phyloP scores from a whole-genome alignment of 331 rosid genomes.

The Telfairia occidentalis region DNA sequence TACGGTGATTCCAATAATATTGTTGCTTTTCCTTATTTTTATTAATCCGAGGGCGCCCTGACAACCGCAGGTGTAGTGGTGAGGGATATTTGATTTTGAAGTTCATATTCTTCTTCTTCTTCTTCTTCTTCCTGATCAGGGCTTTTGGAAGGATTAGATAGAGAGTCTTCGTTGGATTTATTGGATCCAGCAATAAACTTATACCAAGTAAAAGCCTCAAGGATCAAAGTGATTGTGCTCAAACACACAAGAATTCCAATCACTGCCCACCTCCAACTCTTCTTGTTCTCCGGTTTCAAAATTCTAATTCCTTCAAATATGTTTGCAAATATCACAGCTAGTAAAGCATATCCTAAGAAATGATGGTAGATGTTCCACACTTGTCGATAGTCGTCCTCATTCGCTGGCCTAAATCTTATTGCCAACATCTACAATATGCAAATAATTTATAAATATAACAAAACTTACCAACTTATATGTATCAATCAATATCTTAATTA shows the following conservation, averaged over 20 bases:
- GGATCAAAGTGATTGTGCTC: constrained; percentile 18
- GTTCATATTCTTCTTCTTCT: no score
- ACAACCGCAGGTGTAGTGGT: no score
- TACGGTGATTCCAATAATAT: no score
- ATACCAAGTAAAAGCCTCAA: constrained; percentile 24
- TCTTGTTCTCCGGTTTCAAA: constrained; percentile 27
- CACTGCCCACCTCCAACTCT: constrained; percentile 40
- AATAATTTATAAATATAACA: no score
- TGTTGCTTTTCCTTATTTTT: no score
- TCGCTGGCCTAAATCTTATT: neutral
- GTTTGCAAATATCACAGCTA: constrained; percentile 37
- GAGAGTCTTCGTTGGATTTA: neutral
- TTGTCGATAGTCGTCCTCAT: neutral
- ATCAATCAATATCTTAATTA: no score
- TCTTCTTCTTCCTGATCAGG: no score
- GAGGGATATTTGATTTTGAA: no score
- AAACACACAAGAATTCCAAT: constrained; percentile 36
- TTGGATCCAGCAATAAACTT: neutral
- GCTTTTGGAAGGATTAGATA: no score
- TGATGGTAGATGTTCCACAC: constrained; percentile 93
- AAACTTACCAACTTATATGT: no score
- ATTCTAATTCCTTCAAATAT: constrained; percentile 64
- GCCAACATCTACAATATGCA: neutral
- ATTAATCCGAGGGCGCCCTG: no score
- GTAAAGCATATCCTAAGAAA: constrained; percentile 62